Percentiles rank a stretch among this genome's conserved stretches.
These are phyloP conservation scores for Ophiocordyceps robertsii DNA, from an alignment of 2,329 filamentous ascomycete species.

Conservation along the genomic window DNA sequence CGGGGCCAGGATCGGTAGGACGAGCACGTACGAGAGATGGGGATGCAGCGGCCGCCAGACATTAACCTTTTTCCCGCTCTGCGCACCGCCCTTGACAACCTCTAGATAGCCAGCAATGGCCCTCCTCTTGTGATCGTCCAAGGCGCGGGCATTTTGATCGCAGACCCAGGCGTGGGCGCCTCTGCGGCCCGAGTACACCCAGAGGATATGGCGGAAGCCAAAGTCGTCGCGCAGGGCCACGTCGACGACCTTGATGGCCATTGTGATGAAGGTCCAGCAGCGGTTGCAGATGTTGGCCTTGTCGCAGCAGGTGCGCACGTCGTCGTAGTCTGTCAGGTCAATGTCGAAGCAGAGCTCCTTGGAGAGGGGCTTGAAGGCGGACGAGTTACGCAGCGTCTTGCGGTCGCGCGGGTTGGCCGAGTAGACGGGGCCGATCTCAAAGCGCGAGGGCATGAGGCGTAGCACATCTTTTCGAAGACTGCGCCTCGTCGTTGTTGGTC, in stretches of 20 bases:
- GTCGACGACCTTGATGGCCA: constrained; percentile 93
- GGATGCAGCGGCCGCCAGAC: constrained; percentile 76
- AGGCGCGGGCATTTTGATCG: constrained; percentile 68
- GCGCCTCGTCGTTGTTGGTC: neutral
- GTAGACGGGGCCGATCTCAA: constrained; percentile 98
- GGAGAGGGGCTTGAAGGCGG: constrained; percentile 70
- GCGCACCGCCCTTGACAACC: constrained; percentile 72
- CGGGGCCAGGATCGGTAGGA: too few species aligned
- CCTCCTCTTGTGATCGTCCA: constrained; percentile 76
- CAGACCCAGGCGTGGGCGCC: constrained; percentile 98
- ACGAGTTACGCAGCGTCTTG: constrained; percentile 69
- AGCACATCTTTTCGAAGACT: constrained; percentile 86
- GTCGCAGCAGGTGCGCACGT: constrained; percentile 87
- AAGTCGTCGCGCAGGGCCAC: constrained; percentile 82
- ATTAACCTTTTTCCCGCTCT: constrained; percentile 79
- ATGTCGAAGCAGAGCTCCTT: constrained; percentile 99
- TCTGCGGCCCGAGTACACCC: constrained; percentile 95
- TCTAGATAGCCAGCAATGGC: constrained; percentile 85
- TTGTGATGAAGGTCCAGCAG: constrained; percentile 95
- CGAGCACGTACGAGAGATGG: constrained; percentile 53
- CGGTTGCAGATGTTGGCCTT: constrained; percentile 87
- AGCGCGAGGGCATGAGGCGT: constrained; percentile 76
- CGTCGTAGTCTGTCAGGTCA: constrained; percentile 97
- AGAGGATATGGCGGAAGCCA: constrained; percentile 91
- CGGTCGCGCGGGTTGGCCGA: constrained; percentile 85